Evolutionary conservation across 2,329 filamentous ascomycete genomes (phyloP).

Genomic region (Microcyclospora tardicrescens): DNA sequence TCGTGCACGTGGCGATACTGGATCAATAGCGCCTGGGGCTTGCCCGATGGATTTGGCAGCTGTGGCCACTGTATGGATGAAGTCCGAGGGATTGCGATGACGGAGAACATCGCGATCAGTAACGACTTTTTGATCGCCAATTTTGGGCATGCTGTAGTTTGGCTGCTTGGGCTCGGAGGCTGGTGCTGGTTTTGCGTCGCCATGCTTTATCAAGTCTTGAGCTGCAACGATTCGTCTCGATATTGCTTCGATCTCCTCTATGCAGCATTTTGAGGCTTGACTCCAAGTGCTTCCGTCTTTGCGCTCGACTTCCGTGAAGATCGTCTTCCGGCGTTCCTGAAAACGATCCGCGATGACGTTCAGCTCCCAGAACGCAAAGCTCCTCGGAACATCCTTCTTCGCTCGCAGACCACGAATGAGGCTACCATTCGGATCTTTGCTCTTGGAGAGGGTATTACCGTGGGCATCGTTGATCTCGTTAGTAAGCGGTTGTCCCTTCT

Average conservation of each 20-base stretch:
- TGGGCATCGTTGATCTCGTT: constrained; percentile 52
- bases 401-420: constrained; percentile 71
- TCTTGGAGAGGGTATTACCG: constrained; percentile 15
- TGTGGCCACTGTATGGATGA: constrained; percentile 27
- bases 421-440: constrained; percentile 70
- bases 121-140: constrained; percentile 10
- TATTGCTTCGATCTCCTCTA: constrained; percentile 56
- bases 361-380: constrained; percentile 86
- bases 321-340: constrained; percentile 60
- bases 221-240: constrained; percentile 50
- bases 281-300: constrained; percentile 66
- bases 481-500: constrained; percentile 73
- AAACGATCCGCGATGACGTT: constrained; percentile 65
- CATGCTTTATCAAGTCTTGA: background rate
- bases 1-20: constrained; percentile 25
- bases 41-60: constrained; percentile 38
- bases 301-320: constrained; percentile 80
- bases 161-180: constrained; percentile 17
- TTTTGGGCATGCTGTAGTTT: background rate
- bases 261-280: constrained; percentile 58
- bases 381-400: constrained; percentile 66
- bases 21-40: constrained; percentile 25
- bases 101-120: constrained; percentile 14
- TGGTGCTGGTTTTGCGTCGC: constrained; percentile 9
- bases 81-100: constrained; percentile 7